phyloP scores from a whole-genome alignment of 345 rosid genomes.

The Erodium maritimum region DNA sequence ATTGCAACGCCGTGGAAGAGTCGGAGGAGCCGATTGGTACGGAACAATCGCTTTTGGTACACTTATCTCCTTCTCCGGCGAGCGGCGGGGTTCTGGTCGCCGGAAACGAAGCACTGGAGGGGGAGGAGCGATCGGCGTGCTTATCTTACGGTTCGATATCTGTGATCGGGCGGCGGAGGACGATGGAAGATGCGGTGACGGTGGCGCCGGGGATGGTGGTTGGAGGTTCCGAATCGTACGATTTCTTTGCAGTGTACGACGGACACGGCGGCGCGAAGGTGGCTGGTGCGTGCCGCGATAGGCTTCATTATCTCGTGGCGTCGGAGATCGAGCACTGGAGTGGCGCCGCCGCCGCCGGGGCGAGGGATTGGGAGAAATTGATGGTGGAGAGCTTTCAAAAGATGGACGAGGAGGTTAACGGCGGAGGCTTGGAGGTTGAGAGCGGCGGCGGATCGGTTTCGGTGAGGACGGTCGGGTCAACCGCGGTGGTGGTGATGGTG shows the following conservation, averaged over 20 bases:
- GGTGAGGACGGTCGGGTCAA: slow-evolving; percentile 17
- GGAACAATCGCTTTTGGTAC: too few relatives aligned
- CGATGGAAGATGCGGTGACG: slow-evolving; percentile 19
- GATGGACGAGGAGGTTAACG: slow-evolving; percentile 31
- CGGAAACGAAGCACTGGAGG: too few relatives aligned
- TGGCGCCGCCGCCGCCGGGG: too few relatives aligned
- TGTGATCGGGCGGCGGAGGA: slow-evolving; percentile 18
- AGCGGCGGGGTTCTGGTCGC: too few relatives aligned
- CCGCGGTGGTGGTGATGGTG: slow-evolving; percentile 34
- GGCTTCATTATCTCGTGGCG: slow-evolving; percentile 20
- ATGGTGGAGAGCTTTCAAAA: slow-evolving; percentile 15
- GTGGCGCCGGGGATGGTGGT: slow-evolving; percentile 1
- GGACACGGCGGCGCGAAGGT: slow-evolving; percentile 20
- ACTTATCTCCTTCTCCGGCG: too few relatives aligned
- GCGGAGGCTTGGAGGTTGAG: slow-evolving; percentile 9
- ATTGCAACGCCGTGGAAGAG: too few relatives aligned
- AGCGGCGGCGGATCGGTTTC: slow-evolving; percentile 1
- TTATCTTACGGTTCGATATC: slow-evolving; percentile 19
- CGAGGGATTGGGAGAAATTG: slow-evolving; percentile 15
- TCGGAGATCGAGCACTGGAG: slow-evolving; percentile 11
- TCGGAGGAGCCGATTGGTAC: too few relatives aligned
- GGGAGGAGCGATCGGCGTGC: too few relatives aligned
- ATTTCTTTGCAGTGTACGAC: slow-evolving; percentile 23
- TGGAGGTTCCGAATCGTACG: slow-evolving; percentile 6
- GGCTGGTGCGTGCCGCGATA: slow-evolving; percentile 13